Evolutionary conservation across 495 filamentous ascomycete species (phyloP).

Genomic region (Aspergillus carlsbadensis): DNA sequence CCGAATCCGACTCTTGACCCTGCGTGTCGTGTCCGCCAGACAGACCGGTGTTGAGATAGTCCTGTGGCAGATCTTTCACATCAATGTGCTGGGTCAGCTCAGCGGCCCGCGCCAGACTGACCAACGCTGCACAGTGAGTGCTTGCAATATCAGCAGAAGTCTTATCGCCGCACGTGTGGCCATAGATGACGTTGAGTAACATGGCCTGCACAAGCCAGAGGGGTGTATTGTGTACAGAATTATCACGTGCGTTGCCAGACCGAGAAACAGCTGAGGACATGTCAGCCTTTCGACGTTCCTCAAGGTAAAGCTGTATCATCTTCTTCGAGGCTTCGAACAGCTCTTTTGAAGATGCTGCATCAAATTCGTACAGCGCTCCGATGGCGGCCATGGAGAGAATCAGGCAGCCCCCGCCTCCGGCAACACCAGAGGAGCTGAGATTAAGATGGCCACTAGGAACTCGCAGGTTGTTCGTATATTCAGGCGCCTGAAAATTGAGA

Average conservation of each 20-base stretch:
- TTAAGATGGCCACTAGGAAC: slow-evolving; percentile 50
- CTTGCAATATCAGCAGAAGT: slow-evolving; percentile 85
- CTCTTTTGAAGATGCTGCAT: slow-evolving; percentile 74
- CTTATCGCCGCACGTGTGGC: slow-evolving; percentile 93
- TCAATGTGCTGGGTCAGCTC: slow-evolving; percentile 59
- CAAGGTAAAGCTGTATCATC: slow-evolving; percentile 90
- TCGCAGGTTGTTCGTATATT: slow-evolving; percentile 60
- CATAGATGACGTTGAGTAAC: slow-evolving; percentile 95
- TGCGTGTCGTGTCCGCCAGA: neutral
- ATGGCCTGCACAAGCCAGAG: slow-evolving; percentile 98
- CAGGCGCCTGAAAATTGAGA: slow-evolving; percentile 80
- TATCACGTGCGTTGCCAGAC: slow-evolving; percentile 57
- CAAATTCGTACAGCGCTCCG: slow-evolving; percentile 90
- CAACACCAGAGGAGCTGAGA: slow-evolving; percentile 61
- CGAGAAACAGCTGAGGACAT: slow-evolving; percentile 76
- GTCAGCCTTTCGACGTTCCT: slow-evolving; percentile 88
- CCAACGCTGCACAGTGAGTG: slow-evolving; percentile 86
- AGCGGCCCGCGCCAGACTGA: slow-evolving; percentile 86
- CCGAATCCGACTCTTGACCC: slow-evolving; percentile 18
- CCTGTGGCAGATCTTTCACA: slow-evolving; percentile 38
- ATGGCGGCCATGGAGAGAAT: slow-evolving; percentile 96
- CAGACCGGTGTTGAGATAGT: slow-evolving; percentile 30
- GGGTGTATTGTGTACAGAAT: slow-evolving; percentile 74
- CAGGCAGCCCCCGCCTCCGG: slow-evolving; percentile 84
- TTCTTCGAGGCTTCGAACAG: slow-evolving; percentile 92